Evolutionary conservation across 768 basidiomycete species (phyloP).

Genomic region (Arthromyces matolae): DNA sequence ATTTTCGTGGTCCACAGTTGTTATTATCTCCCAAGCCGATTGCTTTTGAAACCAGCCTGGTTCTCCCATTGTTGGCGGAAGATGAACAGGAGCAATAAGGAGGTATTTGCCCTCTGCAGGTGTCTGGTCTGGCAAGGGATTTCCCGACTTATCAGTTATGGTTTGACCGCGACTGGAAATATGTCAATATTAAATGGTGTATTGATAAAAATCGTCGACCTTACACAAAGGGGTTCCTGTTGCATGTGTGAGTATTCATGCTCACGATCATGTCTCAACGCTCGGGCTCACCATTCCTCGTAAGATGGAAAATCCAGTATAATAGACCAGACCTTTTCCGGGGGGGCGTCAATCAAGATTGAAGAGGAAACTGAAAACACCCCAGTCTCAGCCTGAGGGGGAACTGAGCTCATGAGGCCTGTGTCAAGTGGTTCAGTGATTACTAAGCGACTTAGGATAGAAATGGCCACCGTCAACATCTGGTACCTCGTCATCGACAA

Average conservation of each 20-base stretch:
- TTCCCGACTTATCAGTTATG: conserved; percentile 36
- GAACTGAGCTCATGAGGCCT: conserved; percentile 26
- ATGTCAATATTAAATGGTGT: background rate
- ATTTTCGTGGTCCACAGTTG: conserved; percentile 47
- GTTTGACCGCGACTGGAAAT: conserved; percentile 45
- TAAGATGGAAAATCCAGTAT: conserved; percentile 62
- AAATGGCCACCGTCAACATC: too few relatives aligned
- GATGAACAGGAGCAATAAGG: conserved; percentile 47
- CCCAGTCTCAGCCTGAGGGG: conserved; percentile 35
- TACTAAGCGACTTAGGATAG: too few relatives aligned
- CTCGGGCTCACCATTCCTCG: conserved; percentile 47
- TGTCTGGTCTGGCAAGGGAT: conserved; percentile 43
- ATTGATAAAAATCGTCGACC: conserved; percentile 13
- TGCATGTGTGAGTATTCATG: background rate
- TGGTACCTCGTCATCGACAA: too few relatives aligned
- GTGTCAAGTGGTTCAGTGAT: too few relatives aligned
- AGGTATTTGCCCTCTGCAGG: conserved; percentile 47
- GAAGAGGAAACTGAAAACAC: conserved; percentile 49
- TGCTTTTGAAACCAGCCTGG: conserved; percentile 33
- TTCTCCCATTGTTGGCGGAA: conserved; percentile 56
- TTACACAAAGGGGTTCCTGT: conserved; percentile 68
- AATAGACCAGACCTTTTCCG: conserved; percentile 57
- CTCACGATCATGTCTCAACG: background rate
- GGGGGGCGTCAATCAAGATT: conserved; percentile 55
- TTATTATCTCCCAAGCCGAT: conserved; percentile 43